Conservation (phyloP, 2,329 filamentous ascomycete species). For the Parafenestella ontariensis region DNA sequence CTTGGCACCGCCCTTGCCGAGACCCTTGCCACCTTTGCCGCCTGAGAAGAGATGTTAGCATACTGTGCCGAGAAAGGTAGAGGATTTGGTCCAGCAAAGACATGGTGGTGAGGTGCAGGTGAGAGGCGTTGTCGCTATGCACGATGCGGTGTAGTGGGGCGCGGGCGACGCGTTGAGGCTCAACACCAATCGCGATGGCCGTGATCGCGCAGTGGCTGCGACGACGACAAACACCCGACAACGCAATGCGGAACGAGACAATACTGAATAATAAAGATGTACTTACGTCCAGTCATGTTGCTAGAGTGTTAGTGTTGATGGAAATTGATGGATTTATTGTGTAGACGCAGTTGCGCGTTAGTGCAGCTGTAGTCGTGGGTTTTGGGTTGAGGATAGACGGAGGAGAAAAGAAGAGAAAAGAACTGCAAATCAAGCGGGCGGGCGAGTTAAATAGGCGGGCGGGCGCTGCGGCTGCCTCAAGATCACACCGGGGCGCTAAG, state of each 20-base stretch:
- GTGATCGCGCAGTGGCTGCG: conserved; percentile 17
- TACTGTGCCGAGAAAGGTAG: conserved; percentile 14
- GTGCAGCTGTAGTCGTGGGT: conserved; percentile 9
- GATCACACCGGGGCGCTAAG: conserved; percentile 38
- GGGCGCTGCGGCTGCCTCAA: conserved; percentile 30
- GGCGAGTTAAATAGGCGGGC: conserved; percentile 27
- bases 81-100: conserved; percentile 14
- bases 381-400: conserved; percentile 17
- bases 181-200: conserved; percentile 33
- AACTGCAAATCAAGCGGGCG: conserved; percentile 15
- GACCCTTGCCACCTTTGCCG: conserved; percentile 63
- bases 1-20: conserved; percentile 63
- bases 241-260: conserved; percentile 22
- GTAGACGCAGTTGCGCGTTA: conserved; percentile 7
- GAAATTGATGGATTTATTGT: conserved; percentile 23
- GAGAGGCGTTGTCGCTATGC: conserved; percentile 16
- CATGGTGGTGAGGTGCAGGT: conserved; percentile 20
- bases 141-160: conserved; percentile 16
- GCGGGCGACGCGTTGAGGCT: conserved; percentile 38
- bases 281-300: conserved; percentile 57
- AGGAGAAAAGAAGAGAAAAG: conserved; percentile 22
- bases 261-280: conserved; percentile 12
- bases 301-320: conserved; percentile 32
- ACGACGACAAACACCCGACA: conserved; percentile 20
- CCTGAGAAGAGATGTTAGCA: conserved; percentile 51